Evolutionary conservation across 202 grass and related monocot species (phyloP).

Genomic region (Setaria italica): DNA sequence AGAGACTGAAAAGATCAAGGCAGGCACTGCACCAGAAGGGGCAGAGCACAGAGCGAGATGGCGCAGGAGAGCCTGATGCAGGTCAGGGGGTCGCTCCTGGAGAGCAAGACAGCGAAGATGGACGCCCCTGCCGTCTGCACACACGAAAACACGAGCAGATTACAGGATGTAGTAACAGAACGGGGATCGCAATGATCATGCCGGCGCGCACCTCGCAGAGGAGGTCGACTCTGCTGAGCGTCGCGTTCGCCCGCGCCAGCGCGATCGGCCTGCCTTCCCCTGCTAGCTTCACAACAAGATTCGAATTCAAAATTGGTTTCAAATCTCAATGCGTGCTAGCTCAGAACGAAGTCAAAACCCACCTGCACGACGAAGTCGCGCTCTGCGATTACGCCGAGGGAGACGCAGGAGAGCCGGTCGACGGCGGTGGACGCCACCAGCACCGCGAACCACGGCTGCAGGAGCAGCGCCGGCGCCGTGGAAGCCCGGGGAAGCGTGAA

Average conservation of each 20-base stretch:
- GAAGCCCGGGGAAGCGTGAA: slow-evolving; percentile 22
- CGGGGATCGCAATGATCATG: background rate
- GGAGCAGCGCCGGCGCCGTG: slow-evolving; percentile 29
- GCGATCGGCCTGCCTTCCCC: slow-evolving; percentile 51
- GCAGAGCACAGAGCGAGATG: slow-evolving; percentile 52
- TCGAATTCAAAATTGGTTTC: background rate
- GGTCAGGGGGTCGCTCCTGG: slow-evolving; percentile 51
- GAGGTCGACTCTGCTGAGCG: slow-evolving; percentile 59
- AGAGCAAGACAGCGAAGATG: slow-evolving; percentile 55
- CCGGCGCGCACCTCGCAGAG: slow-evolving; percentile 57
- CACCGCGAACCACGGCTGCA: slow-evolving; percentile 60
- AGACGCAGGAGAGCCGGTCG: slow-evolving; percentile 59
- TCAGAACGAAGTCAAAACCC: background rate
- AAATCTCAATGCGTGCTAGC: background rate
- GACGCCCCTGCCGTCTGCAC: slow-evolving; percentile 59
- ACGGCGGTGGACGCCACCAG: slow-evolving; percentile 57
- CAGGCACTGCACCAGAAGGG: slow-evolving; percentile 38
- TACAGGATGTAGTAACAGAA: background rate
- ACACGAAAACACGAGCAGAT: background rate
- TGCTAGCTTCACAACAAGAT: slow-evolving; percentile 53
- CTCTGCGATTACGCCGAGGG: slow-evolving; percentile 55
- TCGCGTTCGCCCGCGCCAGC: slow-evolving; percentile 66
- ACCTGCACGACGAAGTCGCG: slow-evolving; percentile 68
- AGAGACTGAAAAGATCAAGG: background rate
- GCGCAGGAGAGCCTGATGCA: slow-evolving; percentile 63